These are phyloP conservation scores for Aspergillus tubingensis DNA, from an alignment of 2,329 filamentous ascomycete species.

Conservation along the genomic window DNA sequence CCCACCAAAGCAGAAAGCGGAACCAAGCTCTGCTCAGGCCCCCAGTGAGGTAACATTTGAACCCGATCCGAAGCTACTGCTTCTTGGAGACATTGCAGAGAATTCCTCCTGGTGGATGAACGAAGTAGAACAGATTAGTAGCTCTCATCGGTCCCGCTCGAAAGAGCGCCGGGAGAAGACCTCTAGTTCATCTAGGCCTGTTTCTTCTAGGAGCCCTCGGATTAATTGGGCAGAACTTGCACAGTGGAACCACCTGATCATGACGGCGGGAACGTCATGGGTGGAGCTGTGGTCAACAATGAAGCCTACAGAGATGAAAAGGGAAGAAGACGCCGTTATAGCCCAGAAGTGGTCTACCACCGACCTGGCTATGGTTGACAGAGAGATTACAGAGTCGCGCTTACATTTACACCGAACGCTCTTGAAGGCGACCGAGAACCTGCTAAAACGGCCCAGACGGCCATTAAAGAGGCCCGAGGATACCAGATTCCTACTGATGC, in stretches of 20 bases:
- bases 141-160: constrained; percentile 24
- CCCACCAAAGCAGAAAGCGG: constrained; percentile 34
- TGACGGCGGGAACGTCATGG: constrained; percentile 71
- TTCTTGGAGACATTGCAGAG: constrained; percentile 74
- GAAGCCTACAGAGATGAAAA: constrained; percentile 36
- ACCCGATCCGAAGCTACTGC: constrained; percentile 72
- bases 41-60: constrained; percentile 54
- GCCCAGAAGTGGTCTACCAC: constrained; percentile 44
- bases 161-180: constrained; percentile 33
- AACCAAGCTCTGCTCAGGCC: constrained; percentile 30
- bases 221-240: constrained; percentile 73
- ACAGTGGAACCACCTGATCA: constrained; percentile 72
- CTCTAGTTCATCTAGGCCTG: constrained; percentile 35
- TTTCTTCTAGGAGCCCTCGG: constrained; percentile 64
- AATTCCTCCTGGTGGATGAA: constrained; percentile 84
- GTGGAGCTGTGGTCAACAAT: constrained; percentile 59
- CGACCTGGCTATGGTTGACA: constrained; percentile 51
- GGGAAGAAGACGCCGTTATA: constrained; percentile 24
- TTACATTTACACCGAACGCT: constrained; percentile 69
- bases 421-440: constrained; percentile 74
- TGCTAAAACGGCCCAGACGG: constrained; percentile 77
- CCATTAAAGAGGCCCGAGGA: constrained; percentile 69
- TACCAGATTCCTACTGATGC: constrained; percentile 74
- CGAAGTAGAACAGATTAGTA: constrained; percentile 46
- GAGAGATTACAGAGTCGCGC: constrained; percentile 62